These are phyloP conservation scores for Chaetomidium leptoderma DNA, from an alignment of 495 filamentous ascomycete species.

Conservation along the genomic window DNA sequence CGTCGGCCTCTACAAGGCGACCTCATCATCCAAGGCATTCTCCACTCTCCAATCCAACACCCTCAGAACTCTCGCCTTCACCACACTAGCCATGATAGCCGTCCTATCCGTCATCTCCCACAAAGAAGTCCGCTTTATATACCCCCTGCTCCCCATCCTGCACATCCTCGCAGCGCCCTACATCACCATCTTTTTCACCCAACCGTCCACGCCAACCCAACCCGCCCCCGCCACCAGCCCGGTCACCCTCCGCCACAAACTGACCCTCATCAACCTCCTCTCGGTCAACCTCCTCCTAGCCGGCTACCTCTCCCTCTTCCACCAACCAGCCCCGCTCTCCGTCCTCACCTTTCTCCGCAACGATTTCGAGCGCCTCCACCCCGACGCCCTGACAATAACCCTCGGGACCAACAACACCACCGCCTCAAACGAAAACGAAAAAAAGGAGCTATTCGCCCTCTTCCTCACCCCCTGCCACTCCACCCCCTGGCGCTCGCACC, in stretches of 20 bases:
- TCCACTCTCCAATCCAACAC: constrained; percentile 39
- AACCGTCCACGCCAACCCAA: constrained; percentile 15
- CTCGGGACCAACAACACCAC: constrained; percentile 18
- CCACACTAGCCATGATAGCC: constrained; percentile 55
- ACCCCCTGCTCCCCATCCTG: constrained; percentile 81
- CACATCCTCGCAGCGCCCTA: constrained; percentile 73
- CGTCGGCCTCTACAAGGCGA: constrained; percentile 56
- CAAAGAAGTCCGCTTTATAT: constrained; percentile 97
- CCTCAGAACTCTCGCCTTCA: constrained; percentile 56
- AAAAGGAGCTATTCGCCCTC: constrained; percentile 59
- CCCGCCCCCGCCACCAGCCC: constrained; percentile 16
- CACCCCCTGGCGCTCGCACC: constrained; percentile 91
- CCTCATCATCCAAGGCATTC: constrained; percentile 30
- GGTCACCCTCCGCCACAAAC: constrained; percentile 44
- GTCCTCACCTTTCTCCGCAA: constrained; percentile 69
- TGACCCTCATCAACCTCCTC: constrained; percentile 56
- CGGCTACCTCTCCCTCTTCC: constrained; percentile 66
- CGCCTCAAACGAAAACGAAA: constrained; percentile 12
- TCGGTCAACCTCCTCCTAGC: constrained; percentile 66
- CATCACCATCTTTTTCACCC: constrained; percentile 60
- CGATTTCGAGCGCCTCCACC: constrained; percentile 57
- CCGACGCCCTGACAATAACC: constrained; percentile 34
- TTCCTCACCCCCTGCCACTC: constrained; percentile 98
- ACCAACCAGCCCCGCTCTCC: constrained; percentile 72
- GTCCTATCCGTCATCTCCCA: constrained; percentile 78